Conservation (phyloP, 306 rosid species). For the Cicer pinnatifidum region DNA sequence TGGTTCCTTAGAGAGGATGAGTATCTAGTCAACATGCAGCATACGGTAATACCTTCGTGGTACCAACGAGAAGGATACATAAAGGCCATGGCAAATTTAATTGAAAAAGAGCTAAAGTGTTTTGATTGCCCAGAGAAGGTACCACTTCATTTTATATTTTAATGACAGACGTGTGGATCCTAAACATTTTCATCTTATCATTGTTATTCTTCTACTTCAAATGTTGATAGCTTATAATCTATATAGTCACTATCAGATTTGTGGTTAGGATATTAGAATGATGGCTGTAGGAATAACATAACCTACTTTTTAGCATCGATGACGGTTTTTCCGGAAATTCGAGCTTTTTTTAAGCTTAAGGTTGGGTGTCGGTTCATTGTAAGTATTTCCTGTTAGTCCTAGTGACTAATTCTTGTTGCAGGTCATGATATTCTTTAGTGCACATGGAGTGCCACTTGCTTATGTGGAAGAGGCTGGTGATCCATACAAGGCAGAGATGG, state of each 20-base stretch:
- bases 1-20: conserved; percentile 80
- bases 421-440: conserved; percentile 93
- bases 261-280: conserved; percentile 16
- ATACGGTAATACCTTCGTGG: conserved; percentile 97
- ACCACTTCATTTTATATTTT: conserved; percentile 37
- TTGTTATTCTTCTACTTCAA: conserved; percentile 31
- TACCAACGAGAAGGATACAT: conserved; percentile 98
- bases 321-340: conserved; percentile 21
- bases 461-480: conserved; percentile 98
- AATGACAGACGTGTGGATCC: neutral
- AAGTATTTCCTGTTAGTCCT: conserved; percentile 28
- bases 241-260: conserved; percentile 1
- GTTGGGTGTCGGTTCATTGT: conserved; percentile 19
- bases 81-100: conserved; percentile 91
- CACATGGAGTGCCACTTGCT: conserved; percentile 97
- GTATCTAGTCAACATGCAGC: conserved; percentile 97
- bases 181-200: conserved; percentile 24
- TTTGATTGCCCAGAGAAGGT: conserved; percentile 76
- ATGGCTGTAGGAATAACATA: neutral
- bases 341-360: conserved; percentile 11
- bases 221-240: conserved; percentile 28
- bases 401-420: conserved; percentile 47
- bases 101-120: conserved; percentile 72
- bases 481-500: conserved; percentile 99
- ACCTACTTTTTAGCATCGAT: conserved; percentile 16